Evolutionary conservation across 2,329 filamentous ascomycete genomes (phyloP).

Genomic region (Fusarium fracticaudum): DNA sequence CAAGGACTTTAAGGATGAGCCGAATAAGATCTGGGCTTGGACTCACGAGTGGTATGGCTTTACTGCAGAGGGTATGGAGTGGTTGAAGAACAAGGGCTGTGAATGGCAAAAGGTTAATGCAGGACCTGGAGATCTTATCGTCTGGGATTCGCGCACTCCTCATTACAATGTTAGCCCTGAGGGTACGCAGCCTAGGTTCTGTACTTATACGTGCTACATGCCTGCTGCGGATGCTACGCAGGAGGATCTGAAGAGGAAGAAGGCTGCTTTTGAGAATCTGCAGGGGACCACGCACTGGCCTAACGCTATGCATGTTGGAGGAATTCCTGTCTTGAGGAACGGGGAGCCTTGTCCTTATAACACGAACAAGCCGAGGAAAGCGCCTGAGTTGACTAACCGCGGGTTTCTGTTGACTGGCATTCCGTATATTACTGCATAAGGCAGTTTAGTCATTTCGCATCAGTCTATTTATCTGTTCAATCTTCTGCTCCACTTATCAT

Average conservation of each 20-base stretch:
- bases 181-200: background rate
- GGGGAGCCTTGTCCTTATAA: conserved; percentile 18
- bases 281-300: conserved; percentile 12
- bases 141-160: conserved; percentile 15
- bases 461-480: fast-evolving
- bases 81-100: conserved; percentile 13
- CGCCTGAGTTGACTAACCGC: background rate
- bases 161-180: conserved; percentile 16
- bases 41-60: conserved; percentile 12
- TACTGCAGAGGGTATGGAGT: background rate
- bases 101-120: conserved; percentile 13
- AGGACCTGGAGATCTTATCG: background rate
- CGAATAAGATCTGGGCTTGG: conserved; percentile 10
- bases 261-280: conserved; percentile 1
- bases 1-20: background rate
- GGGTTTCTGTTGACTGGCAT: conserved; percentile 1
- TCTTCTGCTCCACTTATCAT: fast-evolving
- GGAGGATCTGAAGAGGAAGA: conserved; percentile 11
- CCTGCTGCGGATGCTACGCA: conserved; percentile 4
- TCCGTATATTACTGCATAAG: background rate
- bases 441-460: fast-evolving
- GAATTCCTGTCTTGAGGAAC: conserved; percentile 1
- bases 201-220: conserved; percentile 17
- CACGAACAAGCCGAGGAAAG: background rate
- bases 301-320: conserved; percentile 16